A percentile compares a stretch with the other conserved stretches of the same genome.
Conservation (phyloP, 257 asterid genomes). For the Solanum chiquidenum region DNA sequence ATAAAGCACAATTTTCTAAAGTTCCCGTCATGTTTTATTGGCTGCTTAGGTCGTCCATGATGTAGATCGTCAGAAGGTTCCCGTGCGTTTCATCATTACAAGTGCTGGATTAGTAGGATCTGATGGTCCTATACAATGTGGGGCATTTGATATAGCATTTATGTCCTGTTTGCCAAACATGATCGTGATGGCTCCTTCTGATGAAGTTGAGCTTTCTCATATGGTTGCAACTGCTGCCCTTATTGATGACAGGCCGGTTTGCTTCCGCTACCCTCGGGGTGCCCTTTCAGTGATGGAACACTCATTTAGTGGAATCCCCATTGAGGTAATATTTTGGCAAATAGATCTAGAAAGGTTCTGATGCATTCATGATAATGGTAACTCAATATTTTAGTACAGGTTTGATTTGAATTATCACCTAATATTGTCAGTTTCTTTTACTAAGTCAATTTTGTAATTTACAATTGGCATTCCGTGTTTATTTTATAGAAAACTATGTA, state of each 20-base stretch:
- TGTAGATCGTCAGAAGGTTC: slow-evolving; percentile 77
- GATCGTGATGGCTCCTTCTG: slow-evolving; percentile 95
- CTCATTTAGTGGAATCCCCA: slow-evolving; percentile 28
- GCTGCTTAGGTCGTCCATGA: slow-evolving; percentile 68
- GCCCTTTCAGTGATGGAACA: slow-evolving; percentile 32
- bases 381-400: background rate
- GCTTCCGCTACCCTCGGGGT: slow-evolving; percentile 84
- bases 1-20: background rate
- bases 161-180: slow-evolving; percentile 94
- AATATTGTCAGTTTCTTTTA: background rate
- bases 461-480: background rate
- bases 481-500: background rate
- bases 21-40: background rate
- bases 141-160: slow-evolving; percentile 72
- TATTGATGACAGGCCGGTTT: slow-evolving; percentile 63
- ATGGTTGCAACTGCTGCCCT: slow-evolving; percentile 71
- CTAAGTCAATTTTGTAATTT: background rate
- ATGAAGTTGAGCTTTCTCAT: slow-evolving; percentile 66
- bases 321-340: slow-evolving; percentile 38
- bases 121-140: slow-evolving; percentile 66
- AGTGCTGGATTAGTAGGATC: slow-evolving; percentile 83
- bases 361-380: background rate
- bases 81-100: slow-evolving; percentile 68
- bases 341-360: background rate
- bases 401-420: background rate